Evolutionary conservation across 345 rosid species (phyloP).

Genomic region (Syzygium oleosum): DNA sequence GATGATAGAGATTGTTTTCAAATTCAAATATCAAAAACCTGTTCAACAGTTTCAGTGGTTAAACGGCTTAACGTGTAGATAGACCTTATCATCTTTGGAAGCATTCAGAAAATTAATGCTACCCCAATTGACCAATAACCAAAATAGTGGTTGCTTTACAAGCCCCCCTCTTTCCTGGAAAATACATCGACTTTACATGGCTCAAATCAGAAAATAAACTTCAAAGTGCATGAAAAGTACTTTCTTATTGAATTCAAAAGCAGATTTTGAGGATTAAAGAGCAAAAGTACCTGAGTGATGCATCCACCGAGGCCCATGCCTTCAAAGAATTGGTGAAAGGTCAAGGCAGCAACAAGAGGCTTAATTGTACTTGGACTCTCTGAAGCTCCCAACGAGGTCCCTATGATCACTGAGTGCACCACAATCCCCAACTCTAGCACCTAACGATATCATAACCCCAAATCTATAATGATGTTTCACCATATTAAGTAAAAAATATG

Average conservation of each 20-base stretch:
- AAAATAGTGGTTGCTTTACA: background rate
- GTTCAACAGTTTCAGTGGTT: background rate
- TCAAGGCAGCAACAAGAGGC: constrained; percentile 47
- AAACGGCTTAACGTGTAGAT: background rate
- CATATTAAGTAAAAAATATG: constrained; percentile 5
- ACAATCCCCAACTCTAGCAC: constrained; percentile 64
- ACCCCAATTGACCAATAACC: background rate
- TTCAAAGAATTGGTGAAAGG: constrained; percentile 71
- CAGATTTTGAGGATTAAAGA: background rate
- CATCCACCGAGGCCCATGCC: constrained; percentile 73
- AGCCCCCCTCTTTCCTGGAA: too few species aligned
- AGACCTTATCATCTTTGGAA: background rate
- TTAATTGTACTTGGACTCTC: constrained; percentile 37
- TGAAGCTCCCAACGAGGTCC: constrained; percentile 51
- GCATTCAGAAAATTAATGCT: too few species aligned
- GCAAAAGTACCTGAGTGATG: constrained; percentile 30
- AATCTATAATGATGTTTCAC: background rate
- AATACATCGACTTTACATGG: background rate
- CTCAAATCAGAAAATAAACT: background rate
- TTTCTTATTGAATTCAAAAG: background rate
- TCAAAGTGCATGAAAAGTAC: constrained; percentile 2
- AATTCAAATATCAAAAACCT: background rate
- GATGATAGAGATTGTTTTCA: background rate
- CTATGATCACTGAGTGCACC: constrained; percentile 63
- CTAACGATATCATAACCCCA: background rate